Base-by-base conservation (phyloP, 2,329 filamentous ascomycete genomes). In the Cryphonectria japonica region DNA sequence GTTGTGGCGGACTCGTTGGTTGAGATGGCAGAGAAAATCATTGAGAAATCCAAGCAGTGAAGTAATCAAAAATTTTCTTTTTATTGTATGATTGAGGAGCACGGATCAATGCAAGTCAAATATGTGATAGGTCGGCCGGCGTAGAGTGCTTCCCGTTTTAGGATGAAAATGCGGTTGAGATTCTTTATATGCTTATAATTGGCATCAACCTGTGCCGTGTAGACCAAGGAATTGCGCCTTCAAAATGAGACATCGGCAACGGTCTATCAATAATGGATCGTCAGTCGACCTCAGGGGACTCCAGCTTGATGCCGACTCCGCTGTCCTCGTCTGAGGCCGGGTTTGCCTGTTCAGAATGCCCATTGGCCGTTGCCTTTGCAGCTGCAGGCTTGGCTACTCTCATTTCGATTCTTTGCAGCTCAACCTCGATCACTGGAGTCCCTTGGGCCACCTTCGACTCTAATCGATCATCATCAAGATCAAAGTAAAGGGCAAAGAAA, bases 371-470 rank as follows among this genome's bases (percentile, higher is more conserved):
- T 3, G 26, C 46, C n/a, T 72, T 50, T 13, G 66, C 39, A 16
- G 46, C n/a, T 5, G 26, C 13, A 52, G 71, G 71, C 16, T 72
- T 72, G 16, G 65, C 1, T 26, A 32, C 50, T 26, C 62, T 71
- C 54, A 83, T 85, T 76, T 90, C 88, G 29, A 83, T 83, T 14
- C 87, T 80, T 1, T 80, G 80, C 34, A 90, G 77, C 76, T 89
- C 87, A 3, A 90, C 78, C 68, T 89, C 88, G 8, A 90, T 79
- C 0, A 89, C 83, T 16, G 83, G 80, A 2, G 82, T 85, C 2
- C 83, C 85, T 66, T 79, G 77, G 0, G 82, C 80, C 3, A 88
- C 78, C 74, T 85, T 88, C 0, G 76, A 78, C 61, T 73, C 77
- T 39, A 87, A 74, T 1, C 80, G 79, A 71, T 87, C 80, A 32